Percentiles rank a stretch among this genome's conserved stretches.
Conservation (phyloP, 495 filamentous ascomycete species). For the Daldinia concentrica region DNA sequence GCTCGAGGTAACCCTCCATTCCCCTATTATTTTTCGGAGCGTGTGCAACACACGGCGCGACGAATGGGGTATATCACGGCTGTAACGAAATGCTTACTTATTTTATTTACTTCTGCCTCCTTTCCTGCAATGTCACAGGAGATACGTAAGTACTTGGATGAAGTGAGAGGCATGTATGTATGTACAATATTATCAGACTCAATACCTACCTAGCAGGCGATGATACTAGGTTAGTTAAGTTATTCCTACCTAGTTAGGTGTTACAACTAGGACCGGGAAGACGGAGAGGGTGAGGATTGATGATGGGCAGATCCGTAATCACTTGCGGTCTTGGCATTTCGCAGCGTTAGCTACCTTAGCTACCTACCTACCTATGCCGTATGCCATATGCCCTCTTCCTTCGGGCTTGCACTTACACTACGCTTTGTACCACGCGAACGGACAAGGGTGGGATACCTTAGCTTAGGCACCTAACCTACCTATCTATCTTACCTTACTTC, state of each 20-base stretch:
- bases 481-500: no score
- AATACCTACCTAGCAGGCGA: not conserved
- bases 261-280: not conserved
- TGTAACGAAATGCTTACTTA: not conserved
- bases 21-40: not conserved
- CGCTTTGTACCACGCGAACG: no score
- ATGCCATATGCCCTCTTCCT: not conserved
- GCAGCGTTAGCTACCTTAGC: not conserved
- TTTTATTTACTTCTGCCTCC: not conserved
- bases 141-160: not conserved
- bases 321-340: not conserved
- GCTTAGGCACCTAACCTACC: not conserved
- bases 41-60: not conserved
- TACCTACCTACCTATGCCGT: not conserved
- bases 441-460: not conserved
- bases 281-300: not conserved
- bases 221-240: not conserved
- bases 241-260: not conserved
- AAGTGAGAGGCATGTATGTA: not conserved
- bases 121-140: not conserved
- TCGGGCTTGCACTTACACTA: no score
- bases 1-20: not conserved
- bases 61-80: not conserved
- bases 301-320: not conserved
- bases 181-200: constrained; percentile 3